Evolutionary conservation across 768 basidiomycete species (phyloP).

Genomic region (Xanthoconium stramineum): DNA sequence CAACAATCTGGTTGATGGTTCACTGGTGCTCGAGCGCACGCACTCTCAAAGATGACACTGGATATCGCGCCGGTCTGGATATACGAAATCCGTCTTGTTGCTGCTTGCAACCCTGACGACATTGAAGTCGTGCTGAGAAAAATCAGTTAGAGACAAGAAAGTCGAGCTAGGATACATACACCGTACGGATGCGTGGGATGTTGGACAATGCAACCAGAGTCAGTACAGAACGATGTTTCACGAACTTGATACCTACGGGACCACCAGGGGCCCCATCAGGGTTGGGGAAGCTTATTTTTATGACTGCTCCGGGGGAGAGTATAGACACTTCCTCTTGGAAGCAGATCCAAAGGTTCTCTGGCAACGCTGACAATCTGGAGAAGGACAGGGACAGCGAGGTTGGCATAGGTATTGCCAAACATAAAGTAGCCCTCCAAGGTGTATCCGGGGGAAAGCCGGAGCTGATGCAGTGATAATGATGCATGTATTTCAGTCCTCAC

Average conservation of each 20-base stretch:
- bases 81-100: slow-evolving; percentile 28
- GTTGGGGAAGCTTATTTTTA: slow-evolving; percentile 45
- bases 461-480: too few species aligned
- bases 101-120: slow-evolving; percentile 24
- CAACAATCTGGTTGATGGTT: too few species aligned
- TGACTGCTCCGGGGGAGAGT: slow-evolving; percentile 40
- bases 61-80: slow-evolving; percentile 34
- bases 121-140: slow-evolving; percentile 29
- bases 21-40: too few species aligned
- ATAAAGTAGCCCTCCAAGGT: too few species aligned
- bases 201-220: slow-evolving; percentile 4
- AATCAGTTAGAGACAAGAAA: not conserved
- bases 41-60: too few species aligned
- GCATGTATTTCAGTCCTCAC: too few species aligned
- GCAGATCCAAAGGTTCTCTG: too few species aligned
- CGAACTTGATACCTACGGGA: slow-evolving; percentile 21
- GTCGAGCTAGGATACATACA: slow-evolving; percentile 19
- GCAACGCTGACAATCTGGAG: not conserved
- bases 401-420: too few species aligned
- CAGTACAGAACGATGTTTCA: not conserved
- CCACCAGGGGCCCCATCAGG: slow-evolving; percentile 21
- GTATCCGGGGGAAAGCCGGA: too few species aligned
- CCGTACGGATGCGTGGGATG: slow-evolving; percentile 41
- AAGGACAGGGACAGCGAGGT: not conserved
- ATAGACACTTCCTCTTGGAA: too few species aligned